These are phyloP conservation scores for Mycena galericulata DNA, from an alignment of 768 basidiomycete genomes.

Conservation along the genomic window DNA sequence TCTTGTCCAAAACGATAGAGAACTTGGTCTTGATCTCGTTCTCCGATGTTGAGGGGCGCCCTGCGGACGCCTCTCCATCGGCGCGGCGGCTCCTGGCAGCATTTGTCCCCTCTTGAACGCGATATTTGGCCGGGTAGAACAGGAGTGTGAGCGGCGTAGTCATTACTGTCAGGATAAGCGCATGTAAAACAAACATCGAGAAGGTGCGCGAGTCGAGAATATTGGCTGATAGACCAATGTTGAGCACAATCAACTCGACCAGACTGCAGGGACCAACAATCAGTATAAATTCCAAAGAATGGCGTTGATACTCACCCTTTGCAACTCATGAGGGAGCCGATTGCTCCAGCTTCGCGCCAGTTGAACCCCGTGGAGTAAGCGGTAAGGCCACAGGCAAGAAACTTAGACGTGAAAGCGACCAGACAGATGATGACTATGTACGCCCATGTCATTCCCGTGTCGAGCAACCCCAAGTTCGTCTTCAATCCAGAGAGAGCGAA, in stretches of 20 bases:
- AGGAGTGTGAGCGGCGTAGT: conserved; percentile 86
- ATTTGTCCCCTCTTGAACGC: conserved; percentile 47
- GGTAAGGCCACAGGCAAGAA: conserved; percentile 71
- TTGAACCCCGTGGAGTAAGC: conserved; percentile 75
- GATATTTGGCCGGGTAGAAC: conserved; percentile 79
- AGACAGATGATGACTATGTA: conserved; percentile 81
- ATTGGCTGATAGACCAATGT: conserved; percentile 80
- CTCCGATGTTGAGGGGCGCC: conserved; percentile 38
- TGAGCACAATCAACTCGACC: conserved; percentile 93
- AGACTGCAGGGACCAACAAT: conserved; percentile 54
- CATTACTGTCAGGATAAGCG: conserved; percentile 82
- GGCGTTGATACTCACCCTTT: conserved; percentile 71
- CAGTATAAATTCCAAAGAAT: neutral
- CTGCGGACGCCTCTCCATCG: conserved; percentile 34
- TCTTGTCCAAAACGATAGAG: conserved; percentile 80
- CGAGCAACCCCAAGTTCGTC: conserved; percentile 83
- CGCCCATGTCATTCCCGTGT: conserved; percentile 85
- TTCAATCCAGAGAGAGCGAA: conserved; percentile 83
- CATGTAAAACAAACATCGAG: conserved; percentile 90
- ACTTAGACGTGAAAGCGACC: conserved; percentile 86
- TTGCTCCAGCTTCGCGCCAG: conserved; percentile 82
- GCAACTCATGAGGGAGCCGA: conserved; percentile 91
- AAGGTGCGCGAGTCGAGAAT: conserved; percentile 77
- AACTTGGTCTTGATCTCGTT: conserved; percentile 68
- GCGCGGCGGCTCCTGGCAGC: conserved; percentile 30